Evolutionary conservation across 2,329 filamentous ascomycete species (phyloP).

Genomic region (Teratosphaeria destructans): DNA sequence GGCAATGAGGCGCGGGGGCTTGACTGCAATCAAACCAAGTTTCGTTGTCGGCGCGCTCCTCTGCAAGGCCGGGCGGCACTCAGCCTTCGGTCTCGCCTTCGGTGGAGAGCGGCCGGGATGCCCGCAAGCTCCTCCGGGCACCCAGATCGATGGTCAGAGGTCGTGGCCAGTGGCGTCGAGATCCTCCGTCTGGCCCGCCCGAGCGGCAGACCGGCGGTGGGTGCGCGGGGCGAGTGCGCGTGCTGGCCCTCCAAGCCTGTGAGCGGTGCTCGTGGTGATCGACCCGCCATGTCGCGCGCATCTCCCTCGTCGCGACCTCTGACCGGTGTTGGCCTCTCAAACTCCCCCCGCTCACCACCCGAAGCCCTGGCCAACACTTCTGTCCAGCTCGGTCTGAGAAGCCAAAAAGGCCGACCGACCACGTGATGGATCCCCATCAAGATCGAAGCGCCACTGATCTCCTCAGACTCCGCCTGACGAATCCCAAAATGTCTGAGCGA

Average conservation of each 20-base stretch:
- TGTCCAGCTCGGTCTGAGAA: not conserved
- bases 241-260: no score
- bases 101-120: not conserved
- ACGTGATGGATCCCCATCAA: not conserved
- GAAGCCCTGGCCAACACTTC: not conserved
- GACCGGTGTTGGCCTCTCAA: not conserved
- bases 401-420: not conserved
- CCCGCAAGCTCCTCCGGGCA: not conserved
- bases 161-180: not conserved
- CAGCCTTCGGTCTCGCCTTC: not conserved
- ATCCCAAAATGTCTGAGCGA: constrained; percentile 43
- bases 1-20: not conserved
- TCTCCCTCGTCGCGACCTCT: not conserved
- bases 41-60: not conserved
- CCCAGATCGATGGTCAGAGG: not conserved
- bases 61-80: not conserved
- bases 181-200: not conserved
- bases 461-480: not conserved
- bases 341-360: no score
- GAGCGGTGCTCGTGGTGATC: no score
- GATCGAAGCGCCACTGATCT: not conserved
- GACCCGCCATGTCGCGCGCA: not conserved
- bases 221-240: no score
- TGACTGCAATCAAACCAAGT: not conserved
- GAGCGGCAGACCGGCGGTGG: not conserved